These are phyloP conservation scores for Sophora flavescens DNA, from an alignment of 306 rosid species.

Conservation along the genomic window DNA sequence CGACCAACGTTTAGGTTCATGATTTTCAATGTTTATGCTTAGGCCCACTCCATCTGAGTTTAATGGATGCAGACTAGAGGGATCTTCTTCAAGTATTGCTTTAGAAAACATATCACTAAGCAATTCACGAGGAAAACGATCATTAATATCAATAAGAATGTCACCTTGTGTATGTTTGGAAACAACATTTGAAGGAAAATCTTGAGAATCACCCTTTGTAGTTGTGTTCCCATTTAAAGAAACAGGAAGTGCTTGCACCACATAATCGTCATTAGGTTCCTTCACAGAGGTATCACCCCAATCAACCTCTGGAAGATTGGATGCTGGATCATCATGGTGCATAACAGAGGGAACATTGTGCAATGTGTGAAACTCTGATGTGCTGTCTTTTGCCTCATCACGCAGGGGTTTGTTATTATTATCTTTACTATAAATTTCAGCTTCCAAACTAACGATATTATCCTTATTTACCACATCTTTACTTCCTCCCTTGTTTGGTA, in stretches of 20 bases:
- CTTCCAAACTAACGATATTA: conserved; percentile 24
- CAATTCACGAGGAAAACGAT: conserved; percentile 69
- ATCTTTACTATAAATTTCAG: conserved; percentile 11
- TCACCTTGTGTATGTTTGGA: conserved; percentile 60
- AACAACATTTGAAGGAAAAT: conserved; percentile 48
- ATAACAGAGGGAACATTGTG: conserved; percentile 43
- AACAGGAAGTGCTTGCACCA: conserved; percentile 37
- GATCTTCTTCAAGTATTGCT: conserved; percentile 54
- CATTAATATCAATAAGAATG: conserved; percentile 71
- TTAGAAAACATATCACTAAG: conserved; percentile 66
- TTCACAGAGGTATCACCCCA: conserved; percentile 43
- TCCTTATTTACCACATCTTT: conserved; percentile 39
- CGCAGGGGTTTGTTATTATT: conserved; percentile 40
- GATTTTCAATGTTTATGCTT: conserved; percentile 81
- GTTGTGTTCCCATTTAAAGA: conserved; percentile 43
- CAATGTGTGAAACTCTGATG: conserved; percentile 40
- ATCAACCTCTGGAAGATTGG: conserved; percentile 49
- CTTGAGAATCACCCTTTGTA: conserved; percentile 44
- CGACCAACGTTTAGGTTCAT: conserved; percentile 82
- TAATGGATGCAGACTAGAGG: conserved; percentile 55
- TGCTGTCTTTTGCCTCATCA: conserved; percentile 41
- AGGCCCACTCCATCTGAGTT: conserved; percentile 63
- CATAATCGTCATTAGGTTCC: conserved; percentile 39
- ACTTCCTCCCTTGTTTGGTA: conserved; percentile 25
- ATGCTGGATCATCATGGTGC: conserved; percentile 47